Evolutionary conservation across 2,329 filamentous ascomycete genomes (phyloP).

Genomic region (Atkinsonella texensis): DNA sequence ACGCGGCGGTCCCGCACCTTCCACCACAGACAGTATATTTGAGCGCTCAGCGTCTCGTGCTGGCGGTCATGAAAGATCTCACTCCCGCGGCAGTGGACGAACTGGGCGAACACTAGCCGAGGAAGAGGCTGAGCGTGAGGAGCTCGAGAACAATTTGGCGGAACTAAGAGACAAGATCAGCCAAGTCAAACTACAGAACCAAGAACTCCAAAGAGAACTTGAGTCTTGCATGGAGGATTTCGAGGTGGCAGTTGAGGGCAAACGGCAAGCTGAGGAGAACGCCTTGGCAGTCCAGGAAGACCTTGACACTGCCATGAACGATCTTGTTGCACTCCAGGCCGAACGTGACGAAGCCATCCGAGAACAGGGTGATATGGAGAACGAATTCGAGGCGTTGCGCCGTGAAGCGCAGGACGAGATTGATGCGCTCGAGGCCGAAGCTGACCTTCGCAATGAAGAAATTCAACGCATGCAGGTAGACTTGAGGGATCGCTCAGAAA

Average conservation of each 20-base stretch:
- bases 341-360: constrained; percentile 80
- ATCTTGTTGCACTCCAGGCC: constrained; percentile 64
- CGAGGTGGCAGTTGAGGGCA: constrained; percentile 55
- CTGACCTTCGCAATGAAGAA: constrained; percentile 61
- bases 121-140: constrained; percentile 72
- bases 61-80: constrained; percentile 53
- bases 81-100: constrained; percentile 59
- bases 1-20: constrained; percentile 47
- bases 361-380: constrained; percentile 46
- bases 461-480: constrained; percentile 59
- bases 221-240: constrained; percentile 72
- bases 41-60: constrained; percentile 89
- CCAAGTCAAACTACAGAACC: constrained; percentile 75
- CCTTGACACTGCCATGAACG: constrained; percentile 65
- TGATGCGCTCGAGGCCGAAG: constrained; percentile 55
- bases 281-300: constrained; percentile 63
- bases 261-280: constrained; percentile 46
- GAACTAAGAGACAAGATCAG: constrained; percentile 79
- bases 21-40: constrained; percentile 77
- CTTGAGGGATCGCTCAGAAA: constrained; percentile 66
- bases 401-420: constrained; percentile 56
- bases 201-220: constrained; percentile 74
- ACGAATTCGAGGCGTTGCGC: constrained; percentile 47
- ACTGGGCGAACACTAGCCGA: constrained; percentile 48
- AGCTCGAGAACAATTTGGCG: constrained; percentile 72